Evolutionary conservation across 2,329 filamentous ascomycete species (phyloP).

Genomic region (Cladosporium halotolerans): DNA sequence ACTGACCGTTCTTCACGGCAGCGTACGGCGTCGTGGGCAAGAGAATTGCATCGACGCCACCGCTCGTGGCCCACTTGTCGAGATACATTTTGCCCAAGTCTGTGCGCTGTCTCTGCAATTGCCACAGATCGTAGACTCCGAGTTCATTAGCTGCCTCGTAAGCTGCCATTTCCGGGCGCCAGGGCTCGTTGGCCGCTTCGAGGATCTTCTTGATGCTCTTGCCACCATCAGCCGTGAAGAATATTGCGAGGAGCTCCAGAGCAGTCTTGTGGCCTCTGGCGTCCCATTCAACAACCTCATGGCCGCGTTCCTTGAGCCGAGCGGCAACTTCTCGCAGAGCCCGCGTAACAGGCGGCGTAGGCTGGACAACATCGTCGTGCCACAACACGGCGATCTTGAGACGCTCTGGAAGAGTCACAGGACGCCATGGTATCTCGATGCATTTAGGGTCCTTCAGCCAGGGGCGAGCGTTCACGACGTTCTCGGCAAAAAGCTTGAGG

Average conservation of each 20-base stretch:
- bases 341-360: constrained; percentile 53
- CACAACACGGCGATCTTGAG: constrained; percentile 56
- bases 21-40: constrained; percentile 42
- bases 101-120: constrained; percentile 43
- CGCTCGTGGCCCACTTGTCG: constrained; percentile 38
- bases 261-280: constrained; percentile 48
- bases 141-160: constrained; percentile 41
- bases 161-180: constrained; percentile 43
- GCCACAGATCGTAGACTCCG: constrained; percentile 42
- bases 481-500: constrained; percentile 37
- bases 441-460: constrained; percentile 50
- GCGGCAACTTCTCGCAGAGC: constrained; percentile 51
- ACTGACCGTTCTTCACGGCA: constrained; percentile 36
- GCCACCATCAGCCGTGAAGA: constrained; percentile 49
- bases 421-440: constrained; percentile 49
- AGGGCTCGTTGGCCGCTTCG: constrained; percentile 37
- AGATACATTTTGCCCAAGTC: constrained; percentile 36
- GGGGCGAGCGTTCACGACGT: constrained; percentile 40
- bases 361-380: constrained; percentile 54
- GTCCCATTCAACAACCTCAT: constrained; percentile 53
- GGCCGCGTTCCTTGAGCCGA: constrained; percentile 45
- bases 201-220: constrained; percentile 40
- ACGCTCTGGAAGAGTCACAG: constrained; percentile 38
- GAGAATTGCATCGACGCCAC: constrained; percentile 41
- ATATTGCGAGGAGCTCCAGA: constrained; percentile 41